A percentile compares a stretch with the other conserved stretches of the same genome.
These are phyloP conservation scores for Penicillium roqueforti DNA, from an alignment of 495 filamentous ascomycete genomes.

Conservation along the genomic window DNA sequence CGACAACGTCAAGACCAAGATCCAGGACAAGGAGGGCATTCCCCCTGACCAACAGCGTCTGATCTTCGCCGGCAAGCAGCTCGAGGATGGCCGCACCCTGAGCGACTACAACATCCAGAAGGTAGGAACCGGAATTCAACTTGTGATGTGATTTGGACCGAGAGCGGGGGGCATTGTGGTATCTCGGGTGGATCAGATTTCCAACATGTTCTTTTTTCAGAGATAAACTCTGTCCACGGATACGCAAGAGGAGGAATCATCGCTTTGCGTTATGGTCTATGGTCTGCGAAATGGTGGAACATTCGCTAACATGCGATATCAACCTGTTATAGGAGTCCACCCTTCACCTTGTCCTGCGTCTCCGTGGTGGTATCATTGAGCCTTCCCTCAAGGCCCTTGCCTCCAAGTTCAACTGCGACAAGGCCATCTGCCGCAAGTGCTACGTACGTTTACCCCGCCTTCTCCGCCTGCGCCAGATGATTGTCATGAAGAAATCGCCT, in stretches of 20 bases:
- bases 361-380: conserved; percentile 99
- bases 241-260: conserved; percentile 12
- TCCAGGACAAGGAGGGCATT: conserved; percentile 99
- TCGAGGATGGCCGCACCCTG: conserved; percentile 97
- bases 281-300: conserved; percentile 7
- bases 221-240: background rate
- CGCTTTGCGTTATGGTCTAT: conserved; percentile 1
- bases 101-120: conserved; percentile 99
- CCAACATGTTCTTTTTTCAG: background rate
- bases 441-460: conserved; percentile 61
- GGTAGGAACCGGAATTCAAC: conserved; percentile 48
- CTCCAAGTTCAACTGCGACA: conserved; percentile 99
- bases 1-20: conserved; percentile 96
- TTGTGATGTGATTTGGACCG: conserved; percentile 11
- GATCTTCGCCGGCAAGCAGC: conserved; percentile 99
- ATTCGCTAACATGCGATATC: conserved; percentile 25
- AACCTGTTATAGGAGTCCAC: conserved; percentile 75
- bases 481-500: background rate
- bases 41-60: conserved; percentile 98
- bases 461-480: background rate
- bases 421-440: conserved; percentile 99
- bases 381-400: conserved; percentile 97
- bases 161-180: conserved; percentile 1
- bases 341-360: conserved; percentile 97
- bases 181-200: conserved; percentile 5